Conservation (phyloP, 306 rosid species). For the Cucurbita maxima region DNA sequence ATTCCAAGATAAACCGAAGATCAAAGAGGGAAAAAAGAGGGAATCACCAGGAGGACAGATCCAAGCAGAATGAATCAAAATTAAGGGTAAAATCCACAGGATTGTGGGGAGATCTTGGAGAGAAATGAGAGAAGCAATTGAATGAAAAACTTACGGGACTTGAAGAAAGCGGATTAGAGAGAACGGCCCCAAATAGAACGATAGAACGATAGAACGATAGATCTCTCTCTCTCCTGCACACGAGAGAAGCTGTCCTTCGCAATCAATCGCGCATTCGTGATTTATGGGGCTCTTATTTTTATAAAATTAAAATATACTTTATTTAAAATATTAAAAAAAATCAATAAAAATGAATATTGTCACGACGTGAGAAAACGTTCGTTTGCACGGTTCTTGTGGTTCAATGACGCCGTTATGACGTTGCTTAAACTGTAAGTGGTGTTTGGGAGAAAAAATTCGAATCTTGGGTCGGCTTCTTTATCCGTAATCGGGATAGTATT, state of each 20-base stretch:
- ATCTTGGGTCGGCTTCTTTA: neutral
- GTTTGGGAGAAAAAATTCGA: neutral
- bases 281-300: neutral
- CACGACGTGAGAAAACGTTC: neutral
- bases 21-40: neutral
- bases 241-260: conserved; percentile 3
- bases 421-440: conserved; percentile 1
- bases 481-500: neutral
- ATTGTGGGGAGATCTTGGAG: neutral
- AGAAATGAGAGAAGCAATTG: neutral
- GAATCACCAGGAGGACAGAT: neutral
- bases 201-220: neutral
- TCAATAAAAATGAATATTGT: neutral
- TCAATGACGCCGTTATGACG: conserved; percentile 6
- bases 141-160: neutral
- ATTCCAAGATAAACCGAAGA: neutral
- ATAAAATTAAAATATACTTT: neutral
- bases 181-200: conserved; percentile 6
- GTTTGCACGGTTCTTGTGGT: neutral
- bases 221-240: neutral
- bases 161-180: neutral
- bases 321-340: neutral
- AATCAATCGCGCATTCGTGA: neutral
- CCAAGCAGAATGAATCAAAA: neutral
- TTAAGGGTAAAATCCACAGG: neutral